Percentiles rank a stretch among this genome's conserved stretches.
phyloP scores from a whole-genome alignment of 257 asterid genomes.

The Knoxia roxburghii region DNA sequence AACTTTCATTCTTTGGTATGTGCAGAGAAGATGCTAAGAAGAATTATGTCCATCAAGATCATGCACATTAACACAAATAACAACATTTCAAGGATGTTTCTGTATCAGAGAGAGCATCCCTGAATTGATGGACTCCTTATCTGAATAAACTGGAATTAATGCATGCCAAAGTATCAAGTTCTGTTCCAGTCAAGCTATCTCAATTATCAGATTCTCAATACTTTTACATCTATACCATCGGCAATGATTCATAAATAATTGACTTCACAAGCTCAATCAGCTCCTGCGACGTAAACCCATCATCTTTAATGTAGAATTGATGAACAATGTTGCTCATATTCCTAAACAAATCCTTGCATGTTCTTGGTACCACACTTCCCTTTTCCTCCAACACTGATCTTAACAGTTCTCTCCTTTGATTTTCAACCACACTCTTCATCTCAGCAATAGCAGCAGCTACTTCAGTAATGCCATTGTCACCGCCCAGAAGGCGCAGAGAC shows the following conservation, averaged over 20 bases:
- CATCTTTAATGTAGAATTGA: conserved; percentile 57
- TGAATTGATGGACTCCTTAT: no score
- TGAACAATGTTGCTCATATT: conserved; percentile 60
- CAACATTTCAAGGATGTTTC: no score
- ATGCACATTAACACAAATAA: no score
- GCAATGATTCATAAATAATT: conserved; percentile 49
- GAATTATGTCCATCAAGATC: no score
- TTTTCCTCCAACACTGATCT: conserved; percentile 48
- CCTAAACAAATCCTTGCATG: conserved; percentile 83
- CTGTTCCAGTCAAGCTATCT: no score
- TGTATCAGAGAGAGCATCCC: no score
- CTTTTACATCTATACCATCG: background rate
- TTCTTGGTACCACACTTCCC: conserved; percentile 51
- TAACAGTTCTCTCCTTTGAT: conserved; percentile 53
- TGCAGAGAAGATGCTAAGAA: no score
- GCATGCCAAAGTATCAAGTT: no score
- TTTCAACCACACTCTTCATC: conserved; percentile 36
- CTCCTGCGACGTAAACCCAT: conserved; percentile 62
- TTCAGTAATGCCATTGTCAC: conserved; percentile 36
- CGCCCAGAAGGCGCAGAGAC: conserved; percentile 37
- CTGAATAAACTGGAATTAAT: no score
- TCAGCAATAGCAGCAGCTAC: conserved; percentile 42
- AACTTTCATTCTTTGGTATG: no score
- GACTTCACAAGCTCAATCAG: conserved; percentile 44
- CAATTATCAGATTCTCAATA: no score